These are phyloP conservation scores for Leucaena leucocephala DNA, from an alignment of 306 rosid genomes.

Conservation along the genomic window DNA sequence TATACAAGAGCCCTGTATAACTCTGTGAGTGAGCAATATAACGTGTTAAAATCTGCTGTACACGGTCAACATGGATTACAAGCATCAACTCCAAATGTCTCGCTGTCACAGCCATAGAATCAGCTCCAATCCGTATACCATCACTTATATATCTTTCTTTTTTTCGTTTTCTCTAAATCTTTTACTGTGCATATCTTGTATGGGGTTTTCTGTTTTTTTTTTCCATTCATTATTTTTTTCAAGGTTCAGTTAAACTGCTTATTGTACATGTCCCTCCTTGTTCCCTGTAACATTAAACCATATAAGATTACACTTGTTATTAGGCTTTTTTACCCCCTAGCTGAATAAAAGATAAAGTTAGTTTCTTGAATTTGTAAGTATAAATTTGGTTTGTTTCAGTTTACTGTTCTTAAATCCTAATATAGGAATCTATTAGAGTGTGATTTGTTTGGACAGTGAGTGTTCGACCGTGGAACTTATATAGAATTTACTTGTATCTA, in stretches of 20 bases:
- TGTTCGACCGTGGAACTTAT: not conserved
- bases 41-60: not conserved
- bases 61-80: not conserved
- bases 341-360: slow-evolving; percentile 9
- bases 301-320: not conserved
- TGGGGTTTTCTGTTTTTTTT: too few relatives aligned
- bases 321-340: not conserved
- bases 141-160: not conserved
- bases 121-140: not conserved
- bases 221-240: slow-evolving; percentile 38
- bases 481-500: too few relatives aligned
- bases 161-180: not conserved
- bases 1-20: not conserved
- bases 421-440: not conserved
- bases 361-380: not conserved
- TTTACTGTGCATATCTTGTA: slow-evolving; percentile 34
- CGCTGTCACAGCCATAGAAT: not conserved
- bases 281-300: slow-evolving; percentile 16
- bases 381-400: not conserved
- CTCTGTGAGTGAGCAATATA: slow-evolving; percentile 1
- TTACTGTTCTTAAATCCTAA: not conserved
- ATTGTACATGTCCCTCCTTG: not conserved
- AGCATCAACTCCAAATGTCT: not conserved
- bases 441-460: not conserved
- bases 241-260: slow-evolving; percentile 41